These are phyloP conservation scores for Ambrosiella cleistominuta DNA, from an alignment of 2,329 filamentous ascomycete species.

Conservation along the genomic window DNA sequence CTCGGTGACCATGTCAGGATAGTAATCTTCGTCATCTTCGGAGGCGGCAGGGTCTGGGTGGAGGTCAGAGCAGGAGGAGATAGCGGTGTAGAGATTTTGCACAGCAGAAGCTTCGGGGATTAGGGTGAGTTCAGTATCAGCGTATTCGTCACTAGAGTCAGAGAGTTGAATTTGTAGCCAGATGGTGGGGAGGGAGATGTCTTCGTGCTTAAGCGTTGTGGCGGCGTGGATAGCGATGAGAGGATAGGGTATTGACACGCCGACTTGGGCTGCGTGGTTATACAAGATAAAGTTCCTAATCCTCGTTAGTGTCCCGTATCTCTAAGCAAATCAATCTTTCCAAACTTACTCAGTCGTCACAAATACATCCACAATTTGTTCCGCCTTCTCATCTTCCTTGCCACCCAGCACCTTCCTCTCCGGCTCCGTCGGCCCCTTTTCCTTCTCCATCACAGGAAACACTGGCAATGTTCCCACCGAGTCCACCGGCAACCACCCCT, in stretches of 20 bases:
- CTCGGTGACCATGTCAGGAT: constrained; percentile 34
- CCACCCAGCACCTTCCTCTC: constrained; percentile 18
- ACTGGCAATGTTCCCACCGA: constrained; percentile 39
- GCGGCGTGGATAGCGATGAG: constrained; percentile 59
- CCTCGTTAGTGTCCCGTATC: not conserved
- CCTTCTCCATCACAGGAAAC: constrained; percentile 25
- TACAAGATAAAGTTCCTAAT: constrained; percentile 41
- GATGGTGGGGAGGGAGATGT: constrained; percentile 29
- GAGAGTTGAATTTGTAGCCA: constrained; percentile 54
- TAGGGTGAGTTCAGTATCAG: constrained; percentile 51
- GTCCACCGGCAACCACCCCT: constrained; percentile 37
- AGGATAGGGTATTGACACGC: constrained; percentile 55
- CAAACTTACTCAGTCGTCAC: constrained; percentile 38
- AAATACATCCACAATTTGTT: constrained; percentile 37
- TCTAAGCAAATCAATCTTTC: not conserved
- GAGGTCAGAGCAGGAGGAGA: constrained; percentile 57
- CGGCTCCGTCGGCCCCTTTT: constrained; percentile 20
- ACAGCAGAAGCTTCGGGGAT: constrained; percentile 27
- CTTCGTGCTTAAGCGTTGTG: constrained; percentile 29
- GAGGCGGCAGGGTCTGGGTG: constrained; percentile 51
- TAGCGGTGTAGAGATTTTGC: constrained; percentile 44
- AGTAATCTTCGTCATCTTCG: constrained; percentile 31
- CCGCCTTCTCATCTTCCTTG: constrained; percentile 21
- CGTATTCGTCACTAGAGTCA: constrained; percentile 41
- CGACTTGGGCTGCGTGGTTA: constrained; percentile 36